Evolutionary conservation across 257 asterid species (phyloP), one percentile per base, ranked within the genome.

Genomic region (Cordia subcordata): DNA sequence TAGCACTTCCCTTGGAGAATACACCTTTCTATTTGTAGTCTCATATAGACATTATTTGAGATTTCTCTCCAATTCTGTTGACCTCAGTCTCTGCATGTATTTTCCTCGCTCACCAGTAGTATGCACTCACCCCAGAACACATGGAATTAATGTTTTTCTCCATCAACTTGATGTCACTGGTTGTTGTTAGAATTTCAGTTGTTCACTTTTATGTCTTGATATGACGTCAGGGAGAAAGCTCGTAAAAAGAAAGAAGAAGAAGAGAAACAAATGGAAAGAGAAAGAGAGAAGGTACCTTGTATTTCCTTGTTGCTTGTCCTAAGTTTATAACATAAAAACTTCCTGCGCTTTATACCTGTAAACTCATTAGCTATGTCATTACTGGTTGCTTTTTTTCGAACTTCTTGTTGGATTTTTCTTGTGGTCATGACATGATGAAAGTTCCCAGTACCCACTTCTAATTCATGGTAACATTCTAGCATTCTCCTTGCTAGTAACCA

Each of bases 191-290:
- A 13, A 20, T 44, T 51, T 56, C 50, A 27, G 6, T 27, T 27
- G 35, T 57, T 62, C 61, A 38, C 54, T 79, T 53, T 19, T 15
- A 49, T 15, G 10, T 0, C 9, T 49, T 5, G 19, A 49, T 27
- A 10, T 52, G 33, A 27, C 20, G 16, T 10, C 69, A 89, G 95
- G 85, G 97, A 86, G 74, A 77, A 92, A 63, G 96, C 97, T 65
- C 94, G 90, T 57, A 86, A 82, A 75, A 90, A 90, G 92, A 90
- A 90, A 75, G 96, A 90, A 78, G 97, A 87, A 84, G 97, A 87
- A 80, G 97, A 90, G 66, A 90, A 81, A 57, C 88, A 66, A 75
- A 87, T 38, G 79, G 97, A 90, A 72, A 81, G 84, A 76, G 96
- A 90, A 65, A 74, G 84, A 78, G 97, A 90, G 74, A 90, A 90